Percentiles rank a stretch among this genome's conserved stretches.
phyloP scores from a whole-genome alignment of 2,329 filamentous ascomycete species.

The Capronia coronata region DNA sequence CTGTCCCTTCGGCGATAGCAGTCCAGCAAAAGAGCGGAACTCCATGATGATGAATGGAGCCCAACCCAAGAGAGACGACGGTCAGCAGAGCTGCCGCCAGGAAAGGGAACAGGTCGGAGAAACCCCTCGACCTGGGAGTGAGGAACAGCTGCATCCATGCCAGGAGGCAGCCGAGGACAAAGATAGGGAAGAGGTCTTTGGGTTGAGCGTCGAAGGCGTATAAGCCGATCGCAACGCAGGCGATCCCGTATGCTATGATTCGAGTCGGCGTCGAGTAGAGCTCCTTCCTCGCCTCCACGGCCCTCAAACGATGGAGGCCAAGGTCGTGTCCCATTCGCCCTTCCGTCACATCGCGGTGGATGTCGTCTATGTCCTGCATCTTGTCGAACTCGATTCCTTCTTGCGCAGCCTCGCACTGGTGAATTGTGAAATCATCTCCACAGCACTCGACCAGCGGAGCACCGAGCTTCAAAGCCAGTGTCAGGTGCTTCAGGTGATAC shows the following conservation, averaged over 20 bases:
- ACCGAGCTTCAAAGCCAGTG: background rate
- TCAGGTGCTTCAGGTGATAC: background rate
- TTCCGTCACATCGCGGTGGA: slow-evolving; percentile 45
- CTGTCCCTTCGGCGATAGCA: slow-evolving; percentile 62
- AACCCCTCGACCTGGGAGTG: slow-evolving; percentile 64
- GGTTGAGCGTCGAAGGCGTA: slow-evolving; percentile 72
- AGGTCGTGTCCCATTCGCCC: slow-evolving; percentile 42
- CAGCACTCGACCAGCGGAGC: background rate
- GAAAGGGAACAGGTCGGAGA: slow-evolving; percentile 58
- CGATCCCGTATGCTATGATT: slow-evolving; percentile 66
- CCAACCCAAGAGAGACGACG: slow-evolving; percentile 61
- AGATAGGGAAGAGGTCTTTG: slow-evolving; percentile 71
- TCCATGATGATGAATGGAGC: slow-evolving; percentile 53
- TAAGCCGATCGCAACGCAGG: slow-evolving; percentile 67
- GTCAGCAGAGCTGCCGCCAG: slow-evolving; percentile 58
- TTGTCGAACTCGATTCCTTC: slow-evolving; percentile 39
- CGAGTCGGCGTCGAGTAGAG: slow-evolving; percentile 49
- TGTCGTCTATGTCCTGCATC: slow-evolving; percentile 39
- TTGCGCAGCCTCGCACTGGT: too few relatives aligned
- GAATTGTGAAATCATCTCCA: background rate
- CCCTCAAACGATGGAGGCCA: slow-evolving; percentile 38
- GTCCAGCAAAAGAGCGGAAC: slow-evolving; percentile 61
- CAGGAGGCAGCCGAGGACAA: slow-evolving; percentile 66
- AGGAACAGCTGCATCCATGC: slow-evolving; percentile 68
- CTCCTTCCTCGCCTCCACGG: slow-evolving; percentile 51